Percentiles rank a stretch among this genome's conserved stretches.
Evolutionary conservation across 768 basidiomycete genomes (phyloP).

Genomic region (Boletus insuetus): DNA sequence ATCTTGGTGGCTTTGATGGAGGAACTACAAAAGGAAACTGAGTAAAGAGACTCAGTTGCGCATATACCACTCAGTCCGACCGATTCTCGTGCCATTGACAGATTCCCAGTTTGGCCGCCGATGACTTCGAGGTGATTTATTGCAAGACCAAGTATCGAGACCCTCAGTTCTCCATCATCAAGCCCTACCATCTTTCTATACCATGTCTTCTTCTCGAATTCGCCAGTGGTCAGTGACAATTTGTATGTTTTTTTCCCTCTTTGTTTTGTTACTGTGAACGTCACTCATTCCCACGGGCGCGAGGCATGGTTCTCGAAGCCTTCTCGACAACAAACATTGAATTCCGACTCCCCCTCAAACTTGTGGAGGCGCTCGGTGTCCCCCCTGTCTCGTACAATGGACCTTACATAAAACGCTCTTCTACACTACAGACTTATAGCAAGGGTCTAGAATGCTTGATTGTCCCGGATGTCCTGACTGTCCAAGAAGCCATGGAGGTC

Average conservation of each 20-base stretch:
- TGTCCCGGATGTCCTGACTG: constrained; percentile 56
- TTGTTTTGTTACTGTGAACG: not conserved
- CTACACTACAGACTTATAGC: constrained; percentile 52
- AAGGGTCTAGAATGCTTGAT: constrained; percentile 49
- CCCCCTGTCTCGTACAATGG: constrained; percentile 40
- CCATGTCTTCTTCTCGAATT: constrained; percentile 79
- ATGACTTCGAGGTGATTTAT: constrained; percentile 85
- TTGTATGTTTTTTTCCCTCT: constrained; percentile 46
- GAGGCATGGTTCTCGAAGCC: constrained; percentile 72
- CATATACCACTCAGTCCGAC: not conserved
- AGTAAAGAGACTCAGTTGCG: constrained; percentile 42
- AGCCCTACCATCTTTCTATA: constrained; percentile 74
- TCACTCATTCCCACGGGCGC: constrained; percentile 41
- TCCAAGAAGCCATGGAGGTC: constrained; percentile 68
- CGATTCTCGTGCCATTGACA: constrained; percentile 26
- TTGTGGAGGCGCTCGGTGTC: constrained; percentile 59
- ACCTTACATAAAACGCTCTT: constrained; percentile 57
- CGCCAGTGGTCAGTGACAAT: constrained; percentile 61
- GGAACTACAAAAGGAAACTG: constrained; percentile 60
- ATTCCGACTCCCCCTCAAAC: constrained; percentile 58
- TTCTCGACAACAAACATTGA: constrained; percentile 58
- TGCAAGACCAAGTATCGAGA: constrained; percentile 66
- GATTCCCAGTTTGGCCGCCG: constrained; percentile 82
- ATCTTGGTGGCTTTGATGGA: constrained; percentile 58
- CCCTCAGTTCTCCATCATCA: constrained; percentile 64